Evolutionary conservation across 2,329 filamentous ascomycete genomes (phyloP).

Genomic region (Diaporthe nobilis): DNA sequence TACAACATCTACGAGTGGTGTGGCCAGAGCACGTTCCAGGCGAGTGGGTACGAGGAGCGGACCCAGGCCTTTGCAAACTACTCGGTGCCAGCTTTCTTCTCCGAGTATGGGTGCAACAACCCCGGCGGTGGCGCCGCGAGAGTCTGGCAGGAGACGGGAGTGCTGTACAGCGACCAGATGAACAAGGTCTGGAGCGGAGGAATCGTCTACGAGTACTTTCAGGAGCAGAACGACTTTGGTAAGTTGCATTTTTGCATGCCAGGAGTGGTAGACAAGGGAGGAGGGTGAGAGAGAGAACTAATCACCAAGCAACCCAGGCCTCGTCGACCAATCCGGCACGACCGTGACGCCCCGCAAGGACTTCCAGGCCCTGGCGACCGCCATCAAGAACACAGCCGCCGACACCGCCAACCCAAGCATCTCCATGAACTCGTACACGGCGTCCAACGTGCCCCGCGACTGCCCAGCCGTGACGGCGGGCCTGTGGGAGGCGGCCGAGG

Average conservation of each 20-base stretch:
- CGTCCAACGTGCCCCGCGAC: slow-evolving; percentile 76
- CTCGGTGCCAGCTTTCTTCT: slow-evolving; percentile 96
- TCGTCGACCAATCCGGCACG: slow-evolving; percentile 73
- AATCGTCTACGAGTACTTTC: slow-evolving; percentile 99
- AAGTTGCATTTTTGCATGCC: not conserved
- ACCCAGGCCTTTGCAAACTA: slow-evolving; percentile 90
- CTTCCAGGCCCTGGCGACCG: slow-evolving; percentile 80
- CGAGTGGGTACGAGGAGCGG: slow-evolving; percentile 86
- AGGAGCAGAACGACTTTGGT: slow-evolving; percentile 81
- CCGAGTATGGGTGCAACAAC: slow-evolving; percentile 97
- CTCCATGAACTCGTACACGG: slow-evolving; percentile 76
- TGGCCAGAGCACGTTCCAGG: slow-evolving; percentile 81
- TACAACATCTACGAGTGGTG: slow-evolving; percentile 99
- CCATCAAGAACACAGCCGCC: slow-evolving; percentile 78
- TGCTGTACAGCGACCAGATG: slow-evolving; percentile 87
- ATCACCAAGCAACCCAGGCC: slow-evolving; percentile 60
- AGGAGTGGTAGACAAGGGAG: not conserved
- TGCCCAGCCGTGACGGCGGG: slow-evolving; percentile 79
- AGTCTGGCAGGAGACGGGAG: slow-evolving; percentile 86
- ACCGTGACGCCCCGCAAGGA: slow-evolving; percentile 71
- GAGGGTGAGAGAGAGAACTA: not conserved
- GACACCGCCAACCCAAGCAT: slow-evolving; percentile 77
- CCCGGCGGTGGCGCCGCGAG: slow-evolving; percentile 72
- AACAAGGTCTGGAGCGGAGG: slow-evolving; percentile 90
- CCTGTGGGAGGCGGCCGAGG: slow-evolving; percentile 78